A percentile compares a stretch with the other conserved stretches of the same genome.
These are phyloP conservation scores for Alopecurus myosuroides DNA, from an alignment of 176 grass and related monocot species.

Conservation along the genomic window DNA sequence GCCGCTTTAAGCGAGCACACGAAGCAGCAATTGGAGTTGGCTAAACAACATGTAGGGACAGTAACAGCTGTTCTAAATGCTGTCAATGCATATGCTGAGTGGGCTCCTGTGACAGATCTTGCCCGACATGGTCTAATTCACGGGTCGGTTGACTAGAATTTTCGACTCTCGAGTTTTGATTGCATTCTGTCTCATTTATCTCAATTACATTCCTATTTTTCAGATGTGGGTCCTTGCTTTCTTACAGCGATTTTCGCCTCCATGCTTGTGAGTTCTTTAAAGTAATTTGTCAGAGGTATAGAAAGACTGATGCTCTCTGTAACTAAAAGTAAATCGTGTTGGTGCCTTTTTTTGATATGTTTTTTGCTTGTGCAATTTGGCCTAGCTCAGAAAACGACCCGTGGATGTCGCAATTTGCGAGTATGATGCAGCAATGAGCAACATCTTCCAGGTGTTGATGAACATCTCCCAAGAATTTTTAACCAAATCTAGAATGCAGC, in stretches of 20 bases:
- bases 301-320: neutral
- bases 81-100: conserved; percentile 94
- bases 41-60: conserved; percentile 75
- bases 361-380: conserved; percentile 18
- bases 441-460: conserved; percentile 89
- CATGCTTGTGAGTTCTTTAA: conserved; percentile 96
- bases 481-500: conserved; percentile 56
- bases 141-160: conserved; percentile 47
- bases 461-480: conserved; percentile 81
- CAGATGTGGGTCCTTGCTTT: conserved; percentile 82
- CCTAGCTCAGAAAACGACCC: conserved; percentile 74
- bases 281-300: conserved; percentile 90
- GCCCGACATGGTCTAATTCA: conserved; percentile 91
- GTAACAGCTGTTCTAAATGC: conserved; percentile 89
- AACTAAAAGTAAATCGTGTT: conserved; percentile 5
- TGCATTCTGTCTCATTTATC: neutral
- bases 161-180: neutral
- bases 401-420: conserved; percentile 66
- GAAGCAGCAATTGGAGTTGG: conserved; percentile 66
- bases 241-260: conserved; percentile 88
- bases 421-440: conserved; percentile 82
- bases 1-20: conserved; percentile 67
- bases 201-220: conserved; percentile 21
- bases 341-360: conserved; percentile 19
- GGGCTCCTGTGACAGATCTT: conserved; percentile 94